Percentiles rank a stretch among this genome's conserved stretches.
Evolutionary conservation across 129 eudicot species (phyloP).

Genomic region (Flaveria ramosissima): DNA sequence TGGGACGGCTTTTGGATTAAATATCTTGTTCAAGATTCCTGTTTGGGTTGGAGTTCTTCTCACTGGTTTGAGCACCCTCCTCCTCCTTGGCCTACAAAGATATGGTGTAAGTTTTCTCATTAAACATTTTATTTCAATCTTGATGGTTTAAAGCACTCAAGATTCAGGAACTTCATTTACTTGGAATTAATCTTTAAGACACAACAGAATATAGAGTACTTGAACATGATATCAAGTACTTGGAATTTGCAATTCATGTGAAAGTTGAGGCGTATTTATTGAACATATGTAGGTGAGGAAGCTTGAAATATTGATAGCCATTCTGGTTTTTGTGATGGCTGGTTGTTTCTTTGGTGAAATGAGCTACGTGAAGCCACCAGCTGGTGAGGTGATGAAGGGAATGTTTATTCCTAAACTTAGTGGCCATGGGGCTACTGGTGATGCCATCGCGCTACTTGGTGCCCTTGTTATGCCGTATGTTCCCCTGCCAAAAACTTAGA

Average conservation of each 20-base stretch:
- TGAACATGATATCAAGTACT: background rate
- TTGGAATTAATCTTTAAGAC: background rate
- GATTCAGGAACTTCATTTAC: too few relatives aligned
- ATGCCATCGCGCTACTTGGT: conserved; percentile 67
- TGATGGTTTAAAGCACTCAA: too few relatives aligned
- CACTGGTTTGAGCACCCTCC: conserved; percentile 62
- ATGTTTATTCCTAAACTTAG: conserved; percentile 64
- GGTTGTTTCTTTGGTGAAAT: conserved; percentile 66
- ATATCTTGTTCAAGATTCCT: conserved; percentile 55
- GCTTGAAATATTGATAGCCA: conserved; percentile 49
- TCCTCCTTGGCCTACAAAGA: conserved; percentile 61
- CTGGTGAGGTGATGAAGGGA: conserved; percentile 50
- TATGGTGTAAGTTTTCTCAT: conserved; percentile 45
- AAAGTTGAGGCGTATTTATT: background rate
- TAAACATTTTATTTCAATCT: too few relatives aligned
- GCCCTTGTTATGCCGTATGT: conserved; percentile 70
- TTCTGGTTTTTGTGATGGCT: conserved; percentile 56
- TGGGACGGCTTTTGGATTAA: conserved; percentile 65
- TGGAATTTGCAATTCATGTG: background rate
- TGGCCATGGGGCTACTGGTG: conserved; percentile 56
- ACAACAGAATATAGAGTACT: background rate
- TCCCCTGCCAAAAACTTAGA: background rate
- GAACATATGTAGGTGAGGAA: conserved; percentile 44
- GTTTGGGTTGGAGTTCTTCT: conserved; percentile 68
- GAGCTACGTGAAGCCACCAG: conserved; percentile 55